Percentiles rank a stretch among this genome's conserved stretches.
These are phyloP conservation scores for Colletotrichum salicis DNA, from an alignment of 2,329 filamentous ascomycete species.

Conservation along the genomic window DNA sequence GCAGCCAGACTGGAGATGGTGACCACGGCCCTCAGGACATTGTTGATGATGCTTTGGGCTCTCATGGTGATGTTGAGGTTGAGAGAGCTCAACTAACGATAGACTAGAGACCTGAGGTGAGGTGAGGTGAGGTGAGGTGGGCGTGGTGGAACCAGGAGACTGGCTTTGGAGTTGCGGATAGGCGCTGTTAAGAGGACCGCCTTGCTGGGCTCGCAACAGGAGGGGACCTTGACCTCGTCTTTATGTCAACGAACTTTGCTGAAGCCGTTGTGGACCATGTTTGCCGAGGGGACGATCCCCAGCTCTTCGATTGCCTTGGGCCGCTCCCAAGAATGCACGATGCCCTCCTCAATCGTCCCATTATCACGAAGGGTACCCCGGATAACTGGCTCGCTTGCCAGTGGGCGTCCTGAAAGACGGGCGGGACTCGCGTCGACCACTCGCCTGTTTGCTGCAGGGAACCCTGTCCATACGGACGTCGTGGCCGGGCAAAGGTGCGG, in stretches of 20 bases:
- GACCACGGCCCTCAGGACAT: conserved; percentile 18
- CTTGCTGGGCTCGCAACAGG: neutral
- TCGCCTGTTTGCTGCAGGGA: conserved; percentile 25
- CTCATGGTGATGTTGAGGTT: conserved; percentile 26
- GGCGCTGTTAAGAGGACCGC: conserved; percentile 11
- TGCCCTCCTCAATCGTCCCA: conserved; percentile 23
- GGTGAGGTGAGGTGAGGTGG: conserved; percentile 8
- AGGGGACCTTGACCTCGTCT: conserved; percentile 20
- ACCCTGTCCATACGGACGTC: conserved; percentile 6
- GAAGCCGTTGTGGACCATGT: conserved; percentile 13
- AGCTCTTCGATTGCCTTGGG: neutral
- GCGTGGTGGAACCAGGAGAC: neutral
- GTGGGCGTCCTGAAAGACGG: conserved; percentile 8
- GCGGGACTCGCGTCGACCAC: conserved; percentile 11
- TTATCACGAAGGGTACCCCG: conserved; percentile 21
- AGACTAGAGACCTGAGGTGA: conserved; percentile 22
- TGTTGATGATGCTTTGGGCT: conserved; percentile 13
- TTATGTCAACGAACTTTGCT: conserved; percentile 34
- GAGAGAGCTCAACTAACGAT: conserved; percentile 6
- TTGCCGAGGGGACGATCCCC: conserved; percentile 1
- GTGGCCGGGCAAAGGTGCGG: conserved; percentile 6
- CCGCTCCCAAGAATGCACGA: neutral
- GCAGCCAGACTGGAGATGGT: conserved; percentile 5
- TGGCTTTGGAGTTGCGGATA: neutral
- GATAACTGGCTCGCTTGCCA: conserved; percentile 4